Evolutionary conservation across 129 eudicot species (phyloP), one percentile per base, ranked within the genome.

Genomic region (Glebionis coronaria): DNA sequence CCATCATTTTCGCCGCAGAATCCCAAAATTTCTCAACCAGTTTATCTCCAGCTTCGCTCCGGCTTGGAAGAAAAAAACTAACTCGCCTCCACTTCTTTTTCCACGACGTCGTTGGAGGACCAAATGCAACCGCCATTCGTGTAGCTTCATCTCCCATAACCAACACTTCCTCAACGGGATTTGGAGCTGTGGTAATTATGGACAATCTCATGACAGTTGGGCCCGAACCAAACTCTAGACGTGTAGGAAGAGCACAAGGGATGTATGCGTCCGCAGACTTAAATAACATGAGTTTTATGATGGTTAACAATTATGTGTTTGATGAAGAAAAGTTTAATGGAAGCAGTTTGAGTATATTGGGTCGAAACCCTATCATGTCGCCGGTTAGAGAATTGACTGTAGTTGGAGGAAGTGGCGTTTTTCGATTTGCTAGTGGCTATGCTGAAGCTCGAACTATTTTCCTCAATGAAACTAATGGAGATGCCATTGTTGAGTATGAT

Each of bases 281-380:
- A 8, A 19, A 47, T 14, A 28, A 74, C 19, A 63, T 62, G 53
- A 77, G 83, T 12, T 75, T 75, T 29, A 67, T 75, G 63, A 68
- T 75, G 74, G 75, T 60, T n/a, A 67, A 67, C 8, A 77, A 47
- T 3, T 70, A 70, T 21, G 73, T 63, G 31, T 77, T 77, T 70
- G 76, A 46, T 46, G 81, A 70, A 7, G 81, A 60, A 18, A 77
- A 60, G 76, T 77, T 53, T 49, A 77, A 77, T 65, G 81, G 81
- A 19, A 80, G 84, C 61, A 75, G 75, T 51, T 70, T 80, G 77
- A 80, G 84, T 66, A 62, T 80, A 68, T 40, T 80, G 61, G 84
- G 81, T 0, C 67, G 84, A 28, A 80, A 80, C 65, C 56, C 62
- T 3, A 58, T 80, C 51, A 3, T 31, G 74, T 42, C 68, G 20